Base-by-base conservation (phyloP, 2,329 filamentous ascomycete genomes). In the Phialophora chinensis region DNA sequence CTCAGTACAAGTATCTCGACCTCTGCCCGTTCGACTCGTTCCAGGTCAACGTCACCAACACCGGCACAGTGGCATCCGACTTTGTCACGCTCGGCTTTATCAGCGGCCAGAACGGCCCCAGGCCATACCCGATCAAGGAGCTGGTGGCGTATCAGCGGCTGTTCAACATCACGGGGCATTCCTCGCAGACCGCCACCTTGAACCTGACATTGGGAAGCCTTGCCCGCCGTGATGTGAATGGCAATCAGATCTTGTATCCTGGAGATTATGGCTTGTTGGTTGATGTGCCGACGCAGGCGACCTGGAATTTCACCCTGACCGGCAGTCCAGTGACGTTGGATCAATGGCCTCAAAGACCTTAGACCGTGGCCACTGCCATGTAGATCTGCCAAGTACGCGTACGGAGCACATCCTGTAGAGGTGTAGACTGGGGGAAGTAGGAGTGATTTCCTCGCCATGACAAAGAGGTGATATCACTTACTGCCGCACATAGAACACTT, bases 51-150 rank as follows among this genome's bases (percentile, higher is more conserved):
- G 71, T 82, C 60, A 74, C 69, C 5, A 82, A 82, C 67, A 77
- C 75, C 0, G 80, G 80, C 7, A 52, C 63, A 2, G 63, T 71
- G 0, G 52, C 71, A 2, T 82, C 80, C 0, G 80, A 81, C 65
- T 82, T 81, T 64, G 77, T 79, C 0, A 78, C 75, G 0, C 75
- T 82, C 67, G 70, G 77, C 0, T 82, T 81, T 63, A 73, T 74
- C 11, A 77, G 77, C 11, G 76, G 73, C 0, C 70, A 75, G 38
- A 76, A 78, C 4, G 80, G 80, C 0, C 80, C 80, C 0, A 67
- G 73, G 31, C 80, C 80, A 0, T 74, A 77, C 33, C 80, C 80
- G 1, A 78, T 76, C 63, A 82, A 82, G 62, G 78, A 77, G 74
- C 74, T 82, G 5, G 77, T 79, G 3, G 78, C 77, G 0, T 80